Evolutionary conservation across 2,329 filamentous ascomycete species (phyloP).

Genomic region (Neofusicoccum sp.): DNA sequence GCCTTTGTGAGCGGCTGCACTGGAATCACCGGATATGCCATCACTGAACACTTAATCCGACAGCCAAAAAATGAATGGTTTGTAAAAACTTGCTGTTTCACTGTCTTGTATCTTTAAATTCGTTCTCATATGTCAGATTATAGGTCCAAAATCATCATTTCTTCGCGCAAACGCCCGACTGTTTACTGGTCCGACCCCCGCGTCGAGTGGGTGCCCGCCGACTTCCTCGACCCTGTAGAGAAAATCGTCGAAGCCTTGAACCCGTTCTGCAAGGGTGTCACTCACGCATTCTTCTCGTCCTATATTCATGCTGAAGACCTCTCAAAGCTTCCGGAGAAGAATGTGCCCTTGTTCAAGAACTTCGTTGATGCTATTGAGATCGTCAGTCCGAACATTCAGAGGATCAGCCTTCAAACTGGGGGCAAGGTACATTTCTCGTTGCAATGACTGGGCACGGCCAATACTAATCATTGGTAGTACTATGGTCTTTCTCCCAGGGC

Average conservation of each 20-base stretch:
- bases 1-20: constrained; percentile 38
- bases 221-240: constrained; percentile 27
- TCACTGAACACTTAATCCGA: constrained; percentile 34
- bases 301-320: constrained; percentile 36
- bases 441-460: neutral
- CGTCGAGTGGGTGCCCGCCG: constrained; percentile 33
- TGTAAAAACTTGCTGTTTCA: neutral
- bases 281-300: constrained; percentile 35
- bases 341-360: constrained; percentile 34
- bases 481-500: neutral
- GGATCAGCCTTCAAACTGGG: constrained; percentile 24
- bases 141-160: constrained; percentile 29
- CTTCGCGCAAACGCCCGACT: constrained; percentile 27
- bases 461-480: neutral
- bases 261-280: constrained; percentile 27
- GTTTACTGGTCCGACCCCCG: constrained; percentile 28
- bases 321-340: constrained; percentile 25
- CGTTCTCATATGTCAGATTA: neutral
- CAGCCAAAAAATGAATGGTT: constrained; percentile 21
- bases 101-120: neutral
- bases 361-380: constrained; percentile 30
- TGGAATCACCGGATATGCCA: constrained; percentile 36
- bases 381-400: constrained; percentile 26
- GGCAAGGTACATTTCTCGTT: neutral
- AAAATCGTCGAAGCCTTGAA: constrained; percentile 18